Evolutionary conservation across 2,329 filamentous ascomycete genomes (phyloP).

Genomic region (Colletotrichum salicis): DNA sequence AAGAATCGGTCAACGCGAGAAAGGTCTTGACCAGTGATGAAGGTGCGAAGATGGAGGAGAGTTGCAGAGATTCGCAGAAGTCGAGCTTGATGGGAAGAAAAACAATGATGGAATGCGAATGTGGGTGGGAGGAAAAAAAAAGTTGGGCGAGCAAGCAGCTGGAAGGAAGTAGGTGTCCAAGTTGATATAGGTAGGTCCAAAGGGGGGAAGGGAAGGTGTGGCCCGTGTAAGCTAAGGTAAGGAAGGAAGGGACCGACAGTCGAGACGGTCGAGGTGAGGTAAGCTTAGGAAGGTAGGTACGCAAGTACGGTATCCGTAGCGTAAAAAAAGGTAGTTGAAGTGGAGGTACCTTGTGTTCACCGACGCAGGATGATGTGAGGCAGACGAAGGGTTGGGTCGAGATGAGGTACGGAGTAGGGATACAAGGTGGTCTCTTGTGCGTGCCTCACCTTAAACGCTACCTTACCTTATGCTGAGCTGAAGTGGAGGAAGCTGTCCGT

Average conservation of each 20-base stretch:
- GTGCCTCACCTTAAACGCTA: neutral
- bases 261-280: slow-evolving; percentile 7
- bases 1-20: neutral
- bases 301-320: neutral
- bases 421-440: neutral
- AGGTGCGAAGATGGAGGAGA: slow-evolving; percentile 20
- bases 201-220: slow-evolving; percentile 22
- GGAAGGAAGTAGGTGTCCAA: slow-evolving; percentile 23
- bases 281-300: slow-evolving; percentile 9
- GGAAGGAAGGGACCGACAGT: slow-evolving; percentile 13
- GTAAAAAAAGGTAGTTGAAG: slow-evolving; percentile 2
- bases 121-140: slow-evolving; percentile 8
- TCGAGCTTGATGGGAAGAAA: slow-evolving; percentile 20
- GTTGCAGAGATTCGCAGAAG: slow-evolving; percentile 4
- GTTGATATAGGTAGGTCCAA: slow-evolving; percentile 30
- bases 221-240: slow-evolving; percentile 27
- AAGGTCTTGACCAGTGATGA: slow-evolving; percentile 17
- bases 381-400: neutral
- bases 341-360: neutral
- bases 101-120: slow-evolving; percentile 7
- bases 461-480: slow-evolving; percentile 4
- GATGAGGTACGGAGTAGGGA: neutral
- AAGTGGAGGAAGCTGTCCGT: slow-evolving; percentile 10
- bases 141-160: neutral
- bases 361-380: neutral